These are phyloP conservation scores for Argentina anserina DNA, from an alignment of 306 rosid genomes.

Conservation along the genomic window DNA sequence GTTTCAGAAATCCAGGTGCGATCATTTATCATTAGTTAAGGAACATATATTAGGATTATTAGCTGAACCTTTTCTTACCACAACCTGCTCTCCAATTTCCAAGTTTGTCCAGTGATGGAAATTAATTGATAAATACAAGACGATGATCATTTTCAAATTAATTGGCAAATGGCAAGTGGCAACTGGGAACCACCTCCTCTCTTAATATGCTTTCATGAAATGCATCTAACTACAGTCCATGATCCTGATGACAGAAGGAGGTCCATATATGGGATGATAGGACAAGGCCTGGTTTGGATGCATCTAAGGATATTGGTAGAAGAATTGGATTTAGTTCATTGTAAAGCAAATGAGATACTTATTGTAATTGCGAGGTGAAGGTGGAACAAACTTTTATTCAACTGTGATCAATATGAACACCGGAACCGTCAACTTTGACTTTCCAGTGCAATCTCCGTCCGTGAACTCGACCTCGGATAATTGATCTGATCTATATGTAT, in stretches of 20 bases:
- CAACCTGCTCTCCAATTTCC: not conserved
- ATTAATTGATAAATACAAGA: not conserved
- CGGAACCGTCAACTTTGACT: not conserved
- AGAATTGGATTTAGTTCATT: not conserved
- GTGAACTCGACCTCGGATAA: not conserved
- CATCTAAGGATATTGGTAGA: not conserved
- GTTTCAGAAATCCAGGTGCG: not conserved
- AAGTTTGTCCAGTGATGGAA: not conserved
- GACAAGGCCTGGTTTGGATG: not conserved
- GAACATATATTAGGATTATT: no score
- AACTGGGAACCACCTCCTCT: slow-evolving; percentile 2
- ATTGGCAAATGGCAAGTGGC: not conserved
- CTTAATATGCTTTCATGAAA: not conserved
- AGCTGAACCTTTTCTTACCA: not conserved
- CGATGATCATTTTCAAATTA: not conserved
- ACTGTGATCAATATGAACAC: not conserved
- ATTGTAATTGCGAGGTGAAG: not conserved
- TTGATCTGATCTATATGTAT: not conserved
- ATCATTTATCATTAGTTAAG: not conserved
- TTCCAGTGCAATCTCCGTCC: not conserved
- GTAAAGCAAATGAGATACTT: not conserved
- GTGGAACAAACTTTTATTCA: not conserved
- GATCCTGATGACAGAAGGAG: not conserved
- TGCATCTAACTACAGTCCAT: not conserved
- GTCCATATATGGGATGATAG: not conserved